Evolutionary conservation across 352 stramenopile genomes (phyloP), one percentile per base, ranked within the genome.

Genomic region (Globisporangium irregulare): DNA sequence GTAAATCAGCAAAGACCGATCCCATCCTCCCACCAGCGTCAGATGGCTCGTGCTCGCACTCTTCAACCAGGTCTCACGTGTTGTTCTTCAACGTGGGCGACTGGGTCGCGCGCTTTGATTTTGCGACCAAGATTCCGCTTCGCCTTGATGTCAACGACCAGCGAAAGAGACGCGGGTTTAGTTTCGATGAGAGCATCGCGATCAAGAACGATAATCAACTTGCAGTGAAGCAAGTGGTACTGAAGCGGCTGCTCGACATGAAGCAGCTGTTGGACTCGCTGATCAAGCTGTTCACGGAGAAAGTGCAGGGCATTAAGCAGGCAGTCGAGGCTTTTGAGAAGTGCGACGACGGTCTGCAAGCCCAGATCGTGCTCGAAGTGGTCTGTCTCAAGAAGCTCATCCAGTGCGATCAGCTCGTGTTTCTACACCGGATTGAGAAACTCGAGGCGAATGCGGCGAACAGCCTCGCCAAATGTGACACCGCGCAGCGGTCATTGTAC

Each of bases 31-130:
- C 72, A 38, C 56, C 68, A 14, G 71, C 64, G 22, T 69, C 56
- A 22, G 29, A 64, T 4, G 41, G 56, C 3, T 67, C 43, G 3
- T 92, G 84, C 46, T 51, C 72, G 1, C 85, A 94, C 68, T 66
- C 75, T 5, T 81, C 77, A 1, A 77, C 86, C 67, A 73, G 84
- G 61, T 82, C 83, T 15, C 87, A 93, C 59, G 85, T 93, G 25
- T 63, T 94, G 59, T 94, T 92, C 58, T 94, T 94, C 64, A 93
- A 89, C 54, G 86, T 93, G 22, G 87, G 79, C 0, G 76, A 83
- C n/a, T 86, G 78, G 6, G 87, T 93, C 7, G 85, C 85, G 10
- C 81, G 87, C 1, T 90, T 92, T 60, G 84, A 93, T 43, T 89
- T 90, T 25, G 68, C 65, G 12, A 75, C 69, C 18, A 69, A 81